Evolutionary conservation across 2,329 filamentous ascomycete species (phyloP), one percentile per base, ranked within the genome.

Genomic region (Scedosporium dehoogii): DNA sequence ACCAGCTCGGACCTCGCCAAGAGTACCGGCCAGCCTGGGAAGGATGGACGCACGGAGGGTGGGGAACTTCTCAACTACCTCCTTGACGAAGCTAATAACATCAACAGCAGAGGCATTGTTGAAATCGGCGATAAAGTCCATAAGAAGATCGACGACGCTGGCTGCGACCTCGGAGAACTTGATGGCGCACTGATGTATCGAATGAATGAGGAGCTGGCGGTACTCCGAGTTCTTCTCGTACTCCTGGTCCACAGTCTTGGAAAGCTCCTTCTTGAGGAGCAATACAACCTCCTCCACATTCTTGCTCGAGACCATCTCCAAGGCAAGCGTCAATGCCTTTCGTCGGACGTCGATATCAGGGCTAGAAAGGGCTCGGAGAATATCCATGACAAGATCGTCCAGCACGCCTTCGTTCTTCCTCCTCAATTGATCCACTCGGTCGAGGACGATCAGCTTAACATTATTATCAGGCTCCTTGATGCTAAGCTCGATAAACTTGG

Each of bases 391-490:
- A 58, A 97, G 77, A 70, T 99, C 94, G 71, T 97, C 92, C 63
- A 99, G 77, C 21, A 97, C 86, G 60, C 92, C 92, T 71, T 94
- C 90, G 68, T 96, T 96, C 75, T 91, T 91, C 72, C 88, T 87
- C 68, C 92, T 85, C 65, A 97, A 76, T 70, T 93, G 88, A 70
- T 96, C 89, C 44, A 99, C 94, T 56, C 93, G 89, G 71, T 97
- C 94, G 53, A 99, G 82, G 21, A 99, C 94, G 68, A 99, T 99
- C 56, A 99, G 86, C 79, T 99, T 99, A 66, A 99, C 94, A 72
- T 99, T 99, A 80, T 99, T 99, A 74, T 99, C 94, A 0, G 94
- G 88, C 76, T 97, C 94, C 77, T 96, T 96, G 73, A 99, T 97
- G 73, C 90, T 92, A 7, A 99, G 81, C 75, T 99, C 94, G 66